phyloP scores from a whole-genome alignment of 73 alveolate genomes.

The Paramecium bursaria region DNA sequence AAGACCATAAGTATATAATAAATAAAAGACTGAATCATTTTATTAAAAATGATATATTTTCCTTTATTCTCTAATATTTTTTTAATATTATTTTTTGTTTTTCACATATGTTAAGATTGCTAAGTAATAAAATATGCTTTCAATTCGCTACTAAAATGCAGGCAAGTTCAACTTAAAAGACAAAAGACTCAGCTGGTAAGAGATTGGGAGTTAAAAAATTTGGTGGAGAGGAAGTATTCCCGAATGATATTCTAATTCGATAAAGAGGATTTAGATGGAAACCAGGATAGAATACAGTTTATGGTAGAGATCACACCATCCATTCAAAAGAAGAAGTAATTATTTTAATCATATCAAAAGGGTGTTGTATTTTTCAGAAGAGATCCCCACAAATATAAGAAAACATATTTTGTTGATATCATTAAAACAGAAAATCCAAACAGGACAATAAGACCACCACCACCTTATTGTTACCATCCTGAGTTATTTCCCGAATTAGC shows the following conservation, averaged over 20 bases:
- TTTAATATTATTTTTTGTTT: too few species aligned
- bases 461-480: slow-evolving; percentile 87
- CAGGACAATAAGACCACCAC: slow-evolving; percentile 76
- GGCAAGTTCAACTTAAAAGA: slow-evolving; percentile 70
- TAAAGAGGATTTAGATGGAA: slow-evolving; percentile 83
- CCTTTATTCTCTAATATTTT: too few species aligned
- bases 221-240: slow-evolving; percentile 78
- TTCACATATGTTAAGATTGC: too few species aligned
- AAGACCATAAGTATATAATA: too few species aligned
- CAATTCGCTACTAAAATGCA: slow-evolving; percentile 69
- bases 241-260: slow-evolving; percentile 75
- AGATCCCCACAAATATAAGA: slow-evolving; percentile 71
- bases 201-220: slow-evolving; percentile 71
- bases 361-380: slow-evolving; percentile 70
- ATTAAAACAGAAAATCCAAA: slow-evolving; percentile 78
- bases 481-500: slow-evolving; percentile 87
- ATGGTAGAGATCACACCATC: slow-evolving; percentile 82
- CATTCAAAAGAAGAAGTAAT: slow-evolving; percentile 80
- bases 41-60: too few species aligned
- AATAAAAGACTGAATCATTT: too few species aligned
- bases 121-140: too few species aligned
- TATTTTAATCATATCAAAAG: neutral
- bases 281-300: slow-evolving; percentile 79
- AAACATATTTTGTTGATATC: slow-evolving; percentile 74
- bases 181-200: slow-evolving; percentile 67